phyloP scores from a whole-genome alignment of 352 stramenopile species.

The Phytophthora pluvialis region DNA sequence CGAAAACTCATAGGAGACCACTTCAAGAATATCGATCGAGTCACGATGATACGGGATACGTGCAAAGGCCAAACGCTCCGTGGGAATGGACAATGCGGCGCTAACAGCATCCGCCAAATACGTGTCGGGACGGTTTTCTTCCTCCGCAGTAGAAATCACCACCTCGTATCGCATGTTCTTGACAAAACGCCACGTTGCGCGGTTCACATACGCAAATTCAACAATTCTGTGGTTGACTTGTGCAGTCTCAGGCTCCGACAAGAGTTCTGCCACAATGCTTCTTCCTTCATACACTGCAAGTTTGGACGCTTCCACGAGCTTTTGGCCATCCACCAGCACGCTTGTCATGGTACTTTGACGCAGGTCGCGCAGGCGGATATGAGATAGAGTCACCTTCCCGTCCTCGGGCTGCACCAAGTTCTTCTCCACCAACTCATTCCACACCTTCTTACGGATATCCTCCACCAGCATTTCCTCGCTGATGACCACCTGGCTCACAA shows the following conservation, averaged over 20 bases:
- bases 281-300: slow-evolving; percentile 82
- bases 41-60: slow-evolving; percentile 67
- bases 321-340: slow-evolving; percentile 67
- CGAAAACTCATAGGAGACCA: slow-evolving; percentile 58
- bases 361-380: slow-evolving; percentile 73
- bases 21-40: slow-evolving; percentile 77
- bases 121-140: slow-evolving; percentile 39
- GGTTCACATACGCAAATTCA: slow-evolving; percentile 75
- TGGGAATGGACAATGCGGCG: slow-evolving; percentile 51
- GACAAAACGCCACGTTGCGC: slow-evolving; percentile 66
- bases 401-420: slow-evolving; percentile 38
- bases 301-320: slow-evolving; percentile 66
- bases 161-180: slow-evolving; percentile 64
- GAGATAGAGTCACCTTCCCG: slow-evolving; percentile 33
- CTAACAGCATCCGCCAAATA: slow-evolving; percentile 51
- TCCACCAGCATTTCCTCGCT: slow-evolving; percentile 80
- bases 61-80: slow-evolving; percentile 60
- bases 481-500: slow-evolving; percentile 71
- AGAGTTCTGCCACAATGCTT: slow-evolving; percentile 76
- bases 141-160: slow-evolving; percentile 47
- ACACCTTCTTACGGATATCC: slow-evolving; percentile 66
- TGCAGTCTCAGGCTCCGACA: slow-evolving; percentile 55
- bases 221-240: slow-evolving; percentile 61
- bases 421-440: slow-evolving; percentile 53
- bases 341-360: slow-evolving; percentile 71